Evolutionary conservation across 2,329 filamentous ascomycete genomes (phyloP).

Genomic region (Talaromyces piceae): DNA sequence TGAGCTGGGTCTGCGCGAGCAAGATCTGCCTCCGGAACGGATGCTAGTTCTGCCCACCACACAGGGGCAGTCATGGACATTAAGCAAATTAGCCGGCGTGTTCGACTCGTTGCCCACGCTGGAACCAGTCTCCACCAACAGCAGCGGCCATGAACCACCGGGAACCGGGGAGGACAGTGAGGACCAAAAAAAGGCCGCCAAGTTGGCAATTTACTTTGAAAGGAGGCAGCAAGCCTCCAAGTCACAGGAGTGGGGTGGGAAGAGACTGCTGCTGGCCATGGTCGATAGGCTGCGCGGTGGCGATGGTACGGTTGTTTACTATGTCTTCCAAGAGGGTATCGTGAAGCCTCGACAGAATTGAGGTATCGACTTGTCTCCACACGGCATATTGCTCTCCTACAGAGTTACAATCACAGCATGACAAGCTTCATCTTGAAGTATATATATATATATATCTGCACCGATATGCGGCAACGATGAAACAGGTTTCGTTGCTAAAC

Average conservation of each 20-base stretch:
- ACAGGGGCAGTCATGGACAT: conserved; percentile 53
- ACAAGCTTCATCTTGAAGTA: too few relatives aligned
- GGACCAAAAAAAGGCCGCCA: conserved; percentile 18
- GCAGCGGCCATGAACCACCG: conserved; percentile 3
- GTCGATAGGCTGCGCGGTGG: conserved; percentile 42
- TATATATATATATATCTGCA: not conserved
- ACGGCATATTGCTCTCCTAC: too few relatives aligned
- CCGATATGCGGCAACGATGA: not conserved
- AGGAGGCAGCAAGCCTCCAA: conserved; percentile 18
- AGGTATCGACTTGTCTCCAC: too few relatives aligned
- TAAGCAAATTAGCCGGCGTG: conserved; percentile 47
- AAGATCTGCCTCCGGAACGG: conserved; percentile 43
- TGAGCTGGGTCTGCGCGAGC: conserved; percentile 40
- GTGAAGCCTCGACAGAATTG: conserved; percentile 60
- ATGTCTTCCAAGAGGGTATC: conserved; percentile 56
- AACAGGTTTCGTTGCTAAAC: not conserved
- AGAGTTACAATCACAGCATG: not conserved
- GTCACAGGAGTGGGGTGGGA: conserved; percentile 39
- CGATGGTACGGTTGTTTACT: conserved; percentile 59
- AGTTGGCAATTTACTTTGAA: conserved; percentile 26
- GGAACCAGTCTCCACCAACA: conserved; percentile 3
- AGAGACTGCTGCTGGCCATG: conserved; percentile 52
- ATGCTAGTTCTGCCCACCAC: conserved; percentile 56
- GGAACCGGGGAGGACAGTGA: conserved; percentile 14
- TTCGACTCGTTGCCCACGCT: conserved; percentile 46